Evolutionary conservation across 768 basidiomycete species (phyloP).

Genomic region (Pleurotus giganteus): DNA sequence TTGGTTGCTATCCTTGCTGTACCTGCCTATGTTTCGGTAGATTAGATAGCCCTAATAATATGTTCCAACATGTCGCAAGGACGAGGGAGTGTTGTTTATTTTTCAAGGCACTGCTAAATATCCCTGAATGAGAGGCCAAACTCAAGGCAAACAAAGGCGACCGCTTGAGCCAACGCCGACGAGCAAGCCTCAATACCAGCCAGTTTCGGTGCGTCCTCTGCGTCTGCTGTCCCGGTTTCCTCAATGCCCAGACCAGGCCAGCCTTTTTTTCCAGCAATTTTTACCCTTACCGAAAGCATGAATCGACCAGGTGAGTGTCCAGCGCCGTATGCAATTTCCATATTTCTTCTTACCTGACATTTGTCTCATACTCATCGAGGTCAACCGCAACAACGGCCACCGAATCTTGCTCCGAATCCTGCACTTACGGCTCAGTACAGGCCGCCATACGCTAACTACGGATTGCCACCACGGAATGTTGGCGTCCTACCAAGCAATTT

Average conservation of each 20-base stretch:
- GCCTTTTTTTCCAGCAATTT: constrained; percentile 27
- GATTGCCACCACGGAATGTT: constrained; percentile 59
- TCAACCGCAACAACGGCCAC: constrained; percentile 81
- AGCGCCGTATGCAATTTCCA: constrained; percentile 13
- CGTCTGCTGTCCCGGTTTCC: not conserved
- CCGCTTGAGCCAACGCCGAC: constrained; percentile 10
- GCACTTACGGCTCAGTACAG: constrained; percentile 64
- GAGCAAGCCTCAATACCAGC: not conserved
- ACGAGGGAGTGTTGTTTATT: not conserved
- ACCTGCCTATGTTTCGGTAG: constrained; percentile 1
- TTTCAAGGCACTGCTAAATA: not conserved
- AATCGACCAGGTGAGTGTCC: constrained; percentile 56
- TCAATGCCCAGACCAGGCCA: not conserved
- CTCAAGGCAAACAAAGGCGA: constrained; percentile 9
- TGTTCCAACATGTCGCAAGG: not conserved
- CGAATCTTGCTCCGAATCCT: constrained; percentile 67
- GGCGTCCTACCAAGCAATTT: constrained; percentile 50
- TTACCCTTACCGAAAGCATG: constrained; percentile 40
- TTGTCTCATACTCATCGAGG: constrained; percentile 41
- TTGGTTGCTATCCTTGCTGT: constrained; percentile 5
- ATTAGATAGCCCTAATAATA: constrained; percentile 4
- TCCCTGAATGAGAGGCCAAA: not conserved
- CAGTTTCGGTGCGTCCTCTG: not conserved
- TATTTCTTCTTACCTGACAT: constrained; percentile 11
- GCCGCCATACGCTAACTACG: constrained; percentile 50